Conservation (phyloP, 2,329 filamentous ascomycete species). For the Chaetomiaceae sp. region DNA sequence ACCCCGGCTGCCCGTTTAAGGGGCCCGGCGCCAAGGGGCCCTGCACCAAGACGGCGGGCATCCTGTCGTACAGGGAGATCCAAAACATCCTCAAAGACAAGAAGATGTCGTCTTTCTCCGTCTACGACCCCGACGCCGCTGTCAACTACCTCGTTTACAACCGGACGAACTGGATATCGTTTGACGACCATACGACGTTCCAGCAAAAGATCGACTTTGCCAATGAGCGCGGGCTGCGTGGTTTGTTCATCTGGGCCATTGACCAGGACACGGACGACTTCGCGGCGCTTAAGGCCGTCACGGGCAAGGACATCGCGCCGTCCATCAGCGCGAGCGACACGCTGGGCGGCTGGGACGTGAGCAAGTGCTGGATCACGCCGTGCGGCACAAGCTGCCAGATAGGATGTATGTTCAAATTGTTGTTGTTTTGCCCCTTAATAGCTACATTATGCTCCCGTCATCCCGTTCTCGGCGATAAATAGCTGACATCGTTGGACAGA, state of each 20-base stretch:
- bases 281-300: no score
- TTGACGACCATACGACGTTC: conserved; percentile 33
- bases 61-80: conserved; percentile 32
- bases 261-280: conserved; percentile 21
- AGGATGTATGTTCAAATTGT: no score
- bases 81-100: conserved; percentile 22
- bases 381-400: no score
- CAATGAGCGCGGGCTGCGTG: conserved; percentile 20
- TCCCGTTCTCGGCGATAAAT: no score
- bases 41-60: conserved; percentile 29
- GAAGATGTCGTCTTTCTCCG: conserved; percentile 12
- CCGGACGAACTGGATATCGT: conserved; percentile 35
- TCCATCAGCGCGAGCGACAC: neutral
- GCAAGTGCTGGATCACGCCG: no score
- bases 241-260: conserved; percentile 30
- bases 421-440: no score
- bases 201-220: conserved; percentile 26
- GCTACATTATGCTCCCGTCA: no score
- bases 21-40: no score
- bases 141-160: conserved; percentile 25
- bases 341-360: no score
- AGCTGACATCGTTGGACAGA: no score
- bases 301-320: no score
- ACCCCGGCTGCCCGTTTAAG: conserved; percentile 32
- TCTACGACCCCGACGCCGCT: conserved; percentile 25